Evolutionary conservation across 192 early-diverging fungal species (phyloP).

Genomic region (Backusella tarrabulga): DNA sequence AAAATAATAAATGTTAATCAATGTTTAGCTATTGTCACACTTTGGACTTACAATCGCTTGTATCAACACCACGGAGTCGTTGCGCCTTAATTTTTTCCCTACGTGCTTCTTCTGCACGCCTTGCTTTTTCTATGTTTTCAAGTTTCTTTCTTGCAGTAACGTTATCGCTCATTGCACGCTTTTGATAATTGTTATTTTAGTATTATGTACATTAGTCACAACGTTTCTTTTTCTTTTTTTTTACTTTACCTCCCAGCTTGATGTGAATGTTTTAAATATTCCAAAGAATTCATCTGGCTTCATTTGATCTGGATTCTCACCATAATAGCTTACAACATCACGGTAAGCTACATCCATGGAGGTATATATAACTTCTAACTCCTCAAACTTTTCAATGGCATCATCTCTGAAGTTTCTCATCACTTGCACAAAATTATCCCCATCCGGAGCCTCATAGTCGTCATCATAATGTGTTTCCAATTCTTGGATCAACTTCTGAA

Average conservation of each 20-base stretch:
- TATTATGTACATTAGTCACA: neutral
- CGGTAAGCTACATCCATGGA: conserved; percentile 72
- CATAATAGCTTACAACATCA: conserved; percentile 68
- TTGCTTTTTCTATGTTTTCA: conserved; percentile 42
- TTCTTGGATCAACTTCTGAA: conserved; percentile 48
- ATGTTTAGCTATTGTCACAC: neutral
- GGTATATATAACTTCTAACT: conserved; percentile 56
- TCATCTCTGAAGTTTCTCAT: conserved; percentile 64
- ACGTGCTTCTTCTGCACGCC: conserved; percentile 29
- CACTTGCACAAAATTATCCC: conserved; percentile 65
- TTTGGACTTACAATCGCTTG: conserved; percentile 35
- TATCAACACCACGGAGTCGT: conserved; percentile 34
- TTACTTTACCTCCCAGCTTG: conserved; percentile 64
- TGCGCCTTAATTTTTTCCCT: conserved; percentile 30
- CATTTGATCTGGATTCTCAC: conserved; percentile 69
- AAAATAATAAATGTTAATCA: neutral
- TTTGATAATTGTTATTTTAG: neutral
- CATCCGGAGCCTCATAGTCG: conserved; percentile 43
- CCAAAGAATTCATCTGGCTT: conserved; percentile 87
- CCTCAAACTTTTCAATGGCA: conserved; percentile 61
- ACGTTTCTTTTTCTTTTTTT: neutral
- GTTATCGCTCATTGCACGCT: conserved; percentile 58
- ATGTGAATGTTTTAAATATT: conserved; percentile 79
- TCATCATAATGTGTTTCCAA: conserved; percentile 42
- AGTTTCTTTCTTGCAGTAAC: conserved; percentile 36